A percentile compares a stretch with the other conserved stretches of the same genome.
Conservation (phyloP, 2,329 filamentous ascomycete species). For the Gnomoniopsis sp. region DNA sequence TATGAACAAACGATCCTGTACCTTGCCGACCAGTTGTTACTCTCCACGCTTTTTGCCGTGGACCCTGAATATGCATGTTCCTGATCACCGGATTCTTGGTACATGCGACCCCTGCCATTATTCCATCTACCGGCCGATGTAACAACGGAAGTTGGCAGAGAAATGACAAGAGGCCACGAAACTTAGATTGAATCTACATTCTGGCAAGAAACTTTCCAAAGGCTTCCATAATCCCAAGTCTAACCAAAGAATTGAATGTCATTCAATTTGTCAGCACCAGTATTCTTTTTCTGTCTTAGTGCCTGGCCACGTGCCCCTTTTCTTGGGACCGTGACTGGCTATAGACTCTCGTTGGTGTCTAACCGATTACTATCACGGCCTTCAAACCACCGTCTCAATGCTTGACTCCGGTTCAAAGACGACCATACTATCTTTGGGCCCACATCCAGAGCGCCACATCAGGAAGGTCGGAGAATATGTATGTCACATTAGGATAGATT, state of each 20-base stretch:
- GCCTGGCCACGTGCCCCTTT: no score
- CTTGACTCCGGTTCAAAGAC: no score
- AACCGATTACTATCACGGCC: no score
- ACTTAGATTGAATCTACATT: background rate
- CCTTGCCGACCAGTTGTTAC: background rate
- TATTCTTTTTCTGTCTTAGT: no score
- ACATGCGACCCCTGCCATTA: background rate
- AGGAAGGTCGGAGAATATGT: background rate
- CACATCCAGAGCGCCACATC: background rate
- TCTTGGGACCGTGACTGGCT: no score
- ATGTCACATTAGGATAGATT: background rate
- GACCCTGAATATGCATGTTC: conserved; percentile 3
- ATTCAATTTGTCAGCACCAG: no score
- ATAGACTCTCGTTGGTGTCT: no score
- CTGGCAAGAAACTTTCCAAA: background rate
- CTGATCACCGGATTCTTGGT: background rate
- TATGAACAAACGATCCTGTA: background rate
- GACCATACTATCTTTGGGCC: background rate
- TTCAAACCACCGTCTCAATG: no score
- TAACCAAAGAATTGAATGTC: no score
- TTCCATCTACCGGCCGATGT: background rate
- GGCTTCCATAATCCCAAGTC: no score
- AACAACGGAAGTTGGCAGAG: background rate
- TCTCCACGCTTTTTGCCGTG: background rate
- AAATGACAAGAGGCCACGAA: background rate